Percentiles rank a stretch among this genome's conserved stretches.
These are phyloP conservation scores for Cubamyces sp. DNA, from an alignment of 768 basidiomycete genomes.

Conservation along the genomic window DNA sequence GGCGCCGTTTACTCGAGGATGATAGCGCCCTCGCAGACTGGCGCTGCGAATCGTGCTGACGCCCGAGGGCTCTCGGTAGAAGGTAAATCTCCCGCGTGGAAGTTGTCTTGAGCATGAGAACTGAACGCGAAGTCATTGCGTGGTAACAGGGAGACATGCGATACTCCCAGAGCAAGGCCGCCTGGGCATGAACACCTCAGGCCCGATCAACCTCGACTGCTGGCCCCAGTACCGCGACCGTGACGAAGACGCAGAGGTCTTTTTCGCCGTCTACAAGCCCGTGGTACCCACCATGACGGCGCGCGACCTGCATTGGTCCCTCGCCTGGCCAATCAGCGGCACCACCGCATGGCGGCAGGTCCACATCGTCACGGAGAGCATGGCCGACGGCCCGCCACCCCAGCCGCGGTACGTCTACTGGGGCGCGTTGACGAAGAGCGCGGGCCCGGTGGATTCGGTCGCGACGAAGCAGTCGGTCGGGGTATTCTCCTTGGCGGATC, in stretches of 20 bases:
- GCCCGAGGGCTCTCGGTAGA: not conserved
- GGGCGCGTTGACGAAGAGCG: constrained; percentile 2
- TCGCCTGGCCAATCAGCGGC: not conserved
- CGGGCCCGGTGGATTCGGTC: not conserved
- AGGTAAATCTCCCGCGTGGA: not conserved
- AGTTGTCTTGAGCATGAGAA: no score
- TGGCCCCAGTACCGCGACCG: not conserved
- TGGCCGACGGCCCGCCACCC: not conserved
- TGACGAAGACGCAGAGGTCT: not conserved
- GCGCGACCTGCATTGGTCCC: constrained; percentile 2
- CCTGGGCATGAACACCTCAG: not conserved
- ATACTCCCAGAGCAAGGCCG: constrained; percentile 2
- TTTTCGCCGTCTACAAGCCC: constrained; percentile 1
- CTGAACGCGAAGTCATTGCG: not conserved
- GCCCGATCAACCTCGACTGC: constrained; percentile 5
- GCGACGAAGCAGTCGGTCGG: not conserved
- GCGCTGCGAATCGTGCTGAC: not conserved
- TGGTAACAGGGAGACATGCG: not conserved
- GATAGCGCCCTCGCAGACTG: not conserved
- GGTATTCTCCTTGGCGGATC: not conserved
- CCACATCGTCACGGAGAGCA: not conserved
- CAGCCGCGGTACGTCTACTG: constrained; percentile 6
- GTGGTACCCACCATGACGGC: not conserved
- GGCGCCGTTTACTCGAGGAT: not conserved
- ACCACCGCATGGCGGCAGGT: constrained; percentile 5